A percentile compares a stretch with the other conserved stretches of the same genome.
phyloP scores from a whole-genome alignment of 192 early-diverging fungal species.

The Mortierella alpina region DNA sequence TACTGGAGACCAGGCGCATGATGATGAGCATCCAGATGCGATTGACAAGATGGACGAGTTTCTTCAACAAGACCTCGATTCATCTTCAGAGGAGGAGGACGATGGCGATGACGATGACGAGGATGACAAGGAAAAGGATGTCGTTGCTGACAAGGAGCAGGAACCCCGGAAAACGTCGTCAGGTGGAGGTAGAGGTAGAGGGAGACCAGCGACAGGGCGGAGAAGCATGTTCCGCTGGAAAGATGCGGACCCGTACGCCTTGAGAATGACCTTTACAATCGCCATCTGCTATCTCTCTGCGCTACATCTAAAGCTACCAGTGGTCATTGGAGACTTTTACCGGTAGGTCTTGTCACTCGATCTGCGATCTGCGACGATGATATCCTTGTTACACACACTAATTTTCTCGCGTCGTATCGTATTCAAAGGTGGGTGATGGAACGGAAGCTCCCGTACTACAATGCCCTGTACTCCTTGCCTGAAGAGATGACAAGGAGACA shows the following conservation, averaged over 20 bases:
- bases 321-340: constrained; percentile 37
- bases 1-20: neutral
- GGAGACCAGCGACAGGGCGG: neutral
- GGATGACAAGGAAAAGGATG: neutral
- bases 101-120: neutral
- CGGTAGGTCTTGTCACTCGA: neutral
- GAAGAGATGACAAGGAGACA: constrained; percentile 7
- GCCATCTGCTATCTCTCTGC: constrained; percentile 31
- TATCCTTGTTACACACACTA: neutral
- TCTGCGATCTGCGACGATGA: neutral
- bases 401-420: neutral
- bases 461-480: constrained; percentile 9
- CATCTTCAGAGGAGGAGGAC: constrained; percentile 9
- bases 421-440: constrained; percentile 29
- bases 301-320: constrained; percentile 29
- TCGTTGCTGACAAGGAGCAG: neutral
- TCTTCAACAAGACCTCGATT: constrained; percentile 9
- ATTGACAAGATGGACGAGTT: constrained; percentile 23
- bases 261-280: constrained; percentile 4
- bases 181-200: neutral
- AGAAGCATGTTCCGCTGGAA: no score
- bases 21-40: neutral
- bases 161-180: neutral
- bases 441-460: constrained; percentile 19
- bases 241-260: neutral